Conservation (phyloP, 495 filamentous ascomycete genomes). For the Penicillium samsonianum region DNA sequence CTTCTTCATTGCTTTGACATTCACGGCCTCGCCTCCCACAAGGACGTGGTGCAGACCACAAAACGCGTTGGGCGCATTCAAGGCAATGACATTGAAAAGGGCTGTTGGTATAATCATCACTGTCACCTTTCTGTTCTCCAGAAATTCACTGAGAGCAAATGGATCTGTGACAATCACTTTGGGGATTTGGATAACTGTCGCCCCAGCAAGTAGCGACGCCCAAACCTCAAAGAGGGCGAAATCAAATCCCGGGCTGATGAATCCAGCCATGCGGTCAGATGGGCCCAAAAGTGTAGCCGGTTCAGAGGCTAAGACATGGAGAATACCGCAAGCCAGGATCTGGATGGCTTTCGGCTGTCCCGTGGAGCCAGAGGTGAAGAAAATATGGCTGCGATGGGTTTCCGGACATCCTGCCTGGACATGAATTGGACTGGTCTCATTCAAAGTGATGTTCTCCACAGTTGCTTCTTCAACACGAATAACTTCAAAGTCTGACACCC, state of each 20-base stretch:
- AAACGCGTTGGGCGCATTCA: not conserved
- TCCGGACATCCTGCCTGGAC: not conserved
- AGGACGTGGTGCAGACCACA: not conserved
- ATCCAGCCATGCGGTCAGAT: constrained; percentile 1
- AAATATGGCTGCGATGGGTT: constrained; percentile 14
- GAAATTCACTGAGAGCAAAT: not conserved
- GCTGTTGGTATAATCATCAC: not conserved
- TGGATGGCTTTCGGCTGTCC: constrained; percentile 22
- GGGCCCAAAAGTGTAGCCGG: not conserved
- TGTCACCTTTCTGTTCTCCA: not conserved
- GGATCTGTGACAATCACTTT: constrained; percentile 12
- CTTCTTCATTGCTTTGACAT: not conserved
- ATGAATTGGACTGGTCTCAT: not conserved
- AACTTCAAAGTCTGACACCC: not conserved
- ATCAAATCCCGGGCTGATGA: constrained; percentile 12
- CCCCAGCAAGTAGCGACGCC: constrained; percentile 9
- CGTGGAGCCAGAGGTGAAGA: constrained; percentile 22
- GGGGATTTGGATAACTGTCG: not conserved
- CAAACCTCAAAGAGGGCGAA: constrained; percentile 15
- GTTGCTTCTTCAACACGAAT: not conserved
- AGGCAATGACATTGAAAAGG: not conserved
- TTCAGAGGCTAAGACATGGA: constrained; percentile 3
- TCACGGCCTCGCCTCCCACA: not conserved
- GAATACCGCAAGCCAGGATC: not conserved
- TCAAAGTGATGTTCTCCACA: not conserved